phyloP scores from a whole-genome alignment of 2,329 filamentous ascomycete genomes.

The Graphilbum sp. region DNA sequence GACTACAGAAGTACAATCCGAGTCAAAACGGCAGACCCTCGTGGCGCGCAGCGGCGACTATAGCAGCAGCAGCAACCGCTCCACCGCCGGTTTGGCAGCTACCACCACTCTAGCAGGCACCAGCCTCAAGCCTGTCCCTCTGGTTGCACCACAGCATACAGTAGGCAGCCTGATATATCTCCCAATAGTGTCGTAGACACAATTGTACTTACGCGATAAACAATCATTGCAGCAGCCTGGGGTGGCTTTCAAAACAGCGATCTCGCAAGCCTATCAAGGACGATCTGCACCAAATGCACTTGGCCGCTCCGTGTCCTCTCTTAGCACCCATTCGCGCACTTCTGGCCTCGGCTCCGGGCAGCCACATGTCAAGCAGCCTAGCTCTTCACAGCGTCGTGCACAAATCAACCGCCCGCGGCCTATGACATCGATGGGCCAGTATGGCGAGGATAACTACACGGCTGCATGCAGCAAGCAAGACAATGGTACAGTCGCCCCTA shows the following conservation, averaged over 20 bases:
- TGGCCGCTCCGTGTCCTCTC: conserved; percentile 10
- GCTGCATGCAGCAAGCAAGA: neutral
- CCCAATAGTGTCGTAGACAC: no score
- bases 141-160: conserved; percentile 7
- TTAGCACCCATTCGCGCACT: conserved; percentile 38
- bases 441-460: neutral
- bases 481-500: neutral
- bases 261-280: conserved; percentile 5
- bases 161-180: no score
- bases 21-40: conserved; percentile 44
- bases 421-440: conserved; percentile 20
- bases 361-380: conserved; percentile 28
- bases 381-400: conserved; percentile 24
- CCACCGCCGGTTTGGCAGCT: conserved; percentile 12
- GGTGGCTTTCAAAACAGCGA: neutral
- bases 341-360: conserved; percentile 36
- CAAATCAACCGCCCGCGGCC: conserved; percentile 24
- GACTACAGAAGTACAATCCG: conserved; percentile 32
- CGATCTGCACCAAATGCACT: conserved; percentile 16
- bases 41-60: conserved; percentile 38
- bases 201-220: no score
- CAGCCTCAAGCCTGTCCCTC: conserved; percentile 25
- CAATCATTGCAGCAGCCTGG: neutral
- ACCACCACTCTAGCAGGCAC: conserved; percentile 17
- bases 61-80: conserved; percentile 9